phyloP scores from a whole-genome alignment of 805 yeast species.

The Candida manassasensis region DNA sequence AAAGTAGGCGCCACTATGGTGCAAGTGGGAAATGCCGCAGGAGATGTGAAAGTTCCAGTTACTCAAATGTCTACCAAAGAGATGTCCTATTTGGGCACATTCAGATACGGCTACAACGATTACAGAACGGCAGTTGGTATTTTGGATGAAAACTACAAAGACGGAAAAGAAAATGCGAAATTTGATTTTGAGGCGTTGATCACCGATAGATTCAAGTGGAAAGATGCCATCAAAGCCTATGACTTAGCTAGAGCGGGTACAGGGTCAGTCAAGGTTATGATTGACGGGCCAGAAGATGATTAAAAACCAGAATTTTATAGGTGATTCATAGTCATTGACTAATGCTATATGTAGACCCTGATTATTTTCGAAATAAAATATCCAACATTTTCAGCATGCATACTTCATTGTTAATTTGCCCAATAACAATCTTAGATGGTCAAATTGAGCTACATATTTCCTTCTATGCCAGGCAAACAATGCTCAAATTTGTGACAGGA shows the following conservation, averaged over 20 bases:
- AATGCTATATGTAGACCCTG: too few relatives aligned
- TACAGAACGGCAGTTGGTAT: conserved; percentile 68
- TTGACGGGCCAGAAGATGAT: conserved; percentile 61
- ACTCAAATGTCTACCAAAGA: conserved; percentile 66
- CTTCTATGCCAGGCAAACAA: too few relatives aligned
- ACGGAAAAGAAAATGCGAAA: conserved; percentile 34
- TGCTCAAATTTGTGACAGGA: too few relatives aligned
- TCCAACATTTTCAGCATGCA: too few relatives aligned
- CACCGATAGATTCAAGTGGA: conserved; percentile 68
- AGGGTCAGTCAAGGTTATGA: conserved; percentile 73
- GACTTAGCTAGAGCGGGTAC: conserved; percentile 62
- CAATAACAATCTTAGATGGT: too few relatives aligned
- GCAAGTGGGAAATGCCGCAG: conserved; percentile 83
- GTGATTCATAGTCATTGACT: not conserved
- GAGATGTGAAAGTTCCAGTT: conserved; percentile 68
- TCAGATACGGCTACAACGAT: conserved; percentile 78
- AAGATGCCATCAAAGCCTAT: conserved; percentile 72
- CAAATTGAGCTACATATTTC: too few relatives aligned
- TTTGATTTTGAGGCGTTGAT: conserved; percentile 65
- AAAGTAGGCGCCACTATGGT: conserved; percentile 68
- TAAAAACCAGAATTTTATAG: not conserved
- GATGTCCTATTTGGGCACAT: conserved; percentile 64
- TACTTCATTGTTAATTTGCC: too few relatives aligned
- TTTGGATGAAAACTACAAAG: conserved; percentile 49
- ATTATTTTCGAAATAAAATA: too few relatives aligned